Evolutionary conservation across 352 stramenopile genomes (phyloP).

Genomic region (Pilasporangium apinafurcum): DNA sequence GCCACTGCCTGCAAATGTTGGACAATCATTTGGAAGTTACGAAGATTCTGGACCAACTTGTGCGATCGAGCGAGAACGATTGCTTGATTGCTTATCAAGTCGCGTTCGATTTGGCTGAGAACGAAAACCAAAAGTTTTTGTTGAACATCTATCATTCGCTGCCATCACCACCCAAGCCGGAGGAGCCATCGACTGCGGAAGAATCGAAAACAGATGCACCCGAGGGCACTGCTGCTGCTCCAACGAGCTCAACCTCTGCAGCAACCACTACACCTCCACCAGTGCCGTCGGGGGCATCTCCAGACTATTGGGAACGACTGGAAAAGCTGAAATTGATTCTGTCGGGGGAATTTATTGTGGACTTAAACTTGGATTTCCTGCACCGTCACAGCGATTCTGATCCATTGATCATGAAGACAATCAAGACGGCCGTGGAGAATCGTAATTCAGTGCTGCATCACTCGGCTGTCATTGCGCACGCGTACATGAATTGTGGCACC

Average conservation of each 20-base stretch:
- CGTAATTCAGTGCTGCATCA: conserved; percentile 97
- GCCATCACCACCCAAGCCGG: conserved; percentile 38
- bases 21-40: conserved; percentile 79
- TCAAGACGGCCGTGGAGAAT: conserved; percentile 92
- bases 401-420: conserved; percentile 90
- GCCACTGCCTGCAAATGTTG: conserved; percentile 87
- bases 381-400: conserved; percentile 89
- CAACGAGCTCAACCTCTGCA: conserved; percentile 13
- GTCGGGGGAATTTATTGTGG: conserved; percentile 86
- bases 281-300: conserved; percentile 32
- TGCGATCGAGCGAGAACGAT: conserved; percentile 65
- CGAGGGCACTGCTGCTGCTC: conserved; percentile 8
- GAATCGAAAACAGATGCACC: conserved; percentile 17
- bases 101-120: conserved; percentile 97
- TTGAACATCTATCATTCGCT: conserved; percentile 87
- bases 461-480: conserved; percentile 95
- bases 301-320: conserved; percentile 80
- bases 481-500: conserved; percentile 97
- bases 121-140: conserved; percentile 97
- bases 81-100: conserved; percentile 95
- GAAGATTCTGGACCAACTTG: conserved; percentile 84
- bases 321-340: conserved; percentile 87
- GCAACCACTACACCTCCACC: conserved; percentile 17
- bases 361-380: conserved; percentile 93
- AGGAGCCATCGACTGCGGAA: conserved; percentile 13